Percentiles rank a stretch among this genome's conserved stretches.
These are phyloP conservation scores for Drechslerella stenobrocha DNA, from an alignment of 2,329 filamentous ascomycete genomes.

Conservation along the genomic window DNA sequence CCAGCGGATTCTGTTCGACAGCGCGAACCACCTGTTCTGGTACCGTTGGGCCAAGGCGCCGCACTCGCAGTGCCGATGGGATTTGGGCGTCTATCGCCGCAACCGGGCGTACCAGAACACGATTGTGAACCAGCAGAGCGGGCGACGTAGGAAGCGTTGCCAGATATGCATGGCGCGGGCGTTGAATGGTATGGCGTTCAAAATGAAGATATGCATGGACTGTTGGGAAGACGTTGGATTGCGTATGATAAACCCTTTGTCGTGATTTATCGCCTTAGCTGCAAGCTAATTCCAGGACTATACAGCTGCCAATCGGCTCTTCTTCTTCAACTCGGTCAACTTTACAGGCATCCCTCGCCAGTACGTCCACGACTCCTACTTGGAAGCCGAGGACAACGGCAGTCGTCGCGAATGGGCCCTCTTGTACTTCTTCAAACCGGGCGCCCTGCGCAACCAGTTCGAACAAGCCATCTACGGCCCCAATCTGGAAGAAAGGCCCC, in stretches of 20 bases:
- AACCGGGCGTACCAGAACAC: conserved; percentile 42
- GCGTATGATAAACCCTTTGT: conserved; percentile 16
- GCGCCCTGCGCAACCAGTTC: conserved; percentile 12
- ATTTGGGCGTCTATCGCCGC: conserved; percentile 32
- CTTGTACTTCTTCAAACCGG: conserved; percentile 34
- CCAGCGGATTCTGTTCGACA: conserved; percentile 29
- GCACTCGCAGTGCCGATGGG: conserved; percentile 42
- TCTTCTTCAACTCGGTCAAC: conserved; percentile 29
- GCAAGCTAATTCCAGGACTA: background rate
- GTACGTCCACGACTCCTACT: conserved; percentile 4
- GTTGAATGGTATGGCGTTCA: conserved; percentile 17
- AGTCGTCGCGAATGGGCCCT: conserved; percentile 29
- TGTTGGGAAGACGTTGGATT: conserved; percentile 45
- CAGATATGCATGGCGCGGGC: conserved; percentile 37
- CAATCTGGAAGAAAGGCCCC: conserved; percentile 3
- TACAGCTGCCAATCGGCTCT: conserved; percentile 31
- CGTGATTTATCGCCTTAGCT: too few relatives aligned
- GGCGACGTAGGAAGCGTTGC: conserved; percentile 35
- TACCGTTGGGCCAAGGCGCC: conserved; percentile 32
- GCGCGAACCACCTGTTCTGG: conserved; percentile 43
- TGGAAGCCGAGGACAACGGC: background rate
- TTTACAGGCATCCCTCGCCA: conserved; percentile 15
- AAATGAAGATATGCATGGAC: conserved; percentile 40
- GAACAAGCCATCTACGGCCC: background rate
- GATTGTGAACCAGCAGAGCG: conserved; percentile 41